Conservation (phyloP, 2,329 filamentous ascomycete genomes). For the Piedraia hortae region DNA sequence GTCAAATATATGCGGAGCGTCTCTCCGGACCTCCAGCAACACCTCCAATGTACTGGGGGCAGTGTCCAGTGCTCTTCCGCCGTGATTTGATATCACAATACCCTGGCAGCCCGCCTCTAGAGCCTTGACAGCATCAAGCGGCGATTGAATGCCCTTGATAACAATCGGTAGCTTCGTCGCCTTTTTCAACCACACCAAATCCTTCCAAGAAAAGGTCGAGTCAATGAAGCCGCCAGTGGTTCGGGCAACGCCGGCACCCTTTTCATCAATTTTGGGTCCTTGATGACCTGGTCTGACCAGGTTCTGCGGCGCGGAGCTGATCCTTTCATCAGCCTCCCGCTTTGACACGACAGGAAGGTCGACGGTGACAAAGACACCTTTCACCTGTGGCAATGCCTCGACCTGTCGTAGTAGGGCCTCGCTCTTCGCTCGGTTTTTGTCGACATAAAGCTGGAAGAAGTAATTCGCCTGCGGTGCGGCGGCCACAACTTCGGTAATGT, state of each 20-base stretch:
- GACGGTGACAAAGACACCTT: conserved; percentile 30
- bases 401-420: conserved; percentile 23
- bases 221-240: conserved; percentile 31
- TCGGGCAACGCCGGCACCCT: conserved; percentile 27
- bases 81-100: conserved; percentile 26
- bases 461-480: conserved; percentile 10
- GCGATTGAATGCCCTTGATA: conserved; percentile 18
- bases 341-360: conserved; percentile 31
- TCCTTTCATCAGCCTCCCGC: conserved; percentile 21
- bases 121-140: conserved; percentile 17
- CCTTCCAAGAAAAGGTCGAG: conserved; percentile 22
- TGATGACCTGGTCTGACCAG: conserved; percentile 17
- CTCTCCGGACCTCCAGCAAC: conserved; percentile 32
- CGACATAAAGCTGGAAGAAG: conserved; percentile 36
- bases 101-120: conserved; percentile 18
- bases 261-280: conserved; percentile 21
- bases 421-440: conserved; percentile 26
- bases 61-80: conserved; percentile 23
- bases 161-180: conserved; percentile 25
- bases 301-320: conserved; percentile 32
- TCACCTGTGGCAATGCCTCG: conserved; percentile 18
- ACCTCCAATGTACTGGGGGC: conserved; percentile 27
- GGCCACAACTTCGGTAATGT: conserved; percentile 10
- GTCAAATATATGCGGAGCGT: conserved; percentile 32
- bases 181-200: conserved; percentile 19